Base-by-base conservation (phyloP, 2,329 filamentous ascomycete species). In the Xylariaceae sp. region DNA sequence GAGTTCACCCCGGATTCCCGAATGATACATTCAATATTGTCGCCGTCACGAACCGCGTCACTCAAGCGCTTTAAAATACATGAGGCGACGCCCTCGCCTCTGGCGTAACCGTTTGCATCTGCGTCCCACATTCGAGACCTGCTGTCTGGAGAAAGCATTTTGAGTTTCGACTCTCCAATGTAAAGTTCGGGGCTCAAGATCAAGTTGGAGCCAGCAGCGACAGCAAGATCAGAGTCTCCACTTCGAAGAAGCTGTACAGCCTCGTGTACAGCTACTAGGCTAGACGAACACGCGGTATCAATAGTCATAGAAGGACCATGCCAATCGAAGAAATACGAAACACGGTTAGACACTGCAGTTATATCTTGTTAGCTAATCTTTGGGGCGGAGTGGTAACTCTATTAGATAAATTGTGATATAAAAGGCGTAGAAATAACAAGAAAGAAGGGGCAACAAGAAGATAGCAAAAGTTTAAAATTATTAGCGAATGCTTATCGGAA, bases 221-320 rank as follows among this genome's bases (percentile, higher is more conserved):
- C 52, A 6, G 63, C 61, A 11, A 43, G 17, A 5, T 49, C 47
- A 8, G 63, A 56, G 39, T 73, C 65, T 3, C 71, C 70, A 16
- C 16, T n/a, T 9, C 6, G 33, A 7, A 36, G n/a, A 6, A n/a
- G 16, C 33, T 16, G 8, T 6, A 6, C n/a, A 6, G 8, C 33
- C 8, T n/a, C 52, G 47, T 75, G 72, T 7, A 73, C 23, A 16
- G 71, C 71, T 26, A 70, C 60, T 16, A 80, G 60, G 37, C 69
- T 73, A 1, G 75, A 75, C 1, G 76, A 78, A 50, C 78, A 80
- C 3, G 77, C 78, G 0, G 78, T 80, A 36, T 80, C 76, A 9
- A 80, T 69, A 0, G 75, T 77, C 62, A 78, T 71, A 1, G 69
- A 73, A 73, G 33, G 33, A n/a, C 33, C 33, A n/a, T 36, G 33